These are phyloP conservation scores for Annulohypoxylon maeteangense DNA, from an alignment of 495 filamentous ascomycete genomes.

Conservation along the genomic window DNA sequence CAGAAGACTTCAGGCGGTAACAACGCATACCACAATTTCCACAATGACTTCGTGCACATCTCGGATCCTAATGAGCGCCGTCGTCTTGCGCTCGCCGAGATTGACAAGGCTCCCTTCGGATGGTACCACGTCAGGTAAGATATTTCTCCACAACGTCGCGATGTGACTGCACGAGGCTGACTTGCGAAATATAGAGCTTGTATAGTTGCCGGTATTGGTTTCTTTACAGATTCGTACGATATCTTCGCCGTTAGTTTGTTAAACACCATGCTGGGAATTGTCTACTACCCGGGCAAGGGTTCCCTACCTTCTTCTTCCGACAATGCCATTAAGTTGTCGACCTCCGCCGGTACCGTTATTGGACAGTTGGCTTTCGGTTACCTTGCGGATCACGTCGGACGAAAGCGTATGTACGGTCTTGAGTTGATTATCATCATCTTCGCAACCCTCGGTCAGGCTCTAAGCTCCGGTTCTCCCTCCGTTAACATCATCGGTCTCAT, in stretches of 20 bases:
- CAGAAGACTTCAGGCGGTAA: slow-evolving; percentile 69
- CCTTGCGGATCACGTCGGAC: slow-evolving; percentile 81
- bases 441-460: slow-evolving; percentile 79
- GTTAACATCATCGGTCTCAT: slow-evolving; percentile 80
- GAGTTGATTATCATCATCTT: slow-evolving; percentile 91
- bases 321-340: slow-evolving; percentile 88
- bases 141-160: neutral
- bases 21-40: slow-evolving; percentile 74
- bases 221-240: slow-evolving; percentile 85
- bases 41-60: slow-evolving; percentile 71
- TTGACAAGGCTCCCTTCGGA: slow-evolving; percentile 82
- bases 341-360: slow-evolving; percentile 86
- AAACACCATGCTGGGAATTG: slow-evolving; percentile 76
- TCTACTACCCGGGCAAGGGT: slow-evolving; percentile 69
- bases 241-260: slow-evolving; percentile 78
- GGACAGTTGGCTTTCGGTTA: slow-evolving; percentile 86
- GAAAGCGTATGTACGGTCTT: slow-evolving; percentile 88
- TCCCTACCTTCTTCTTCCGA: slow-evolving; percentile 71
- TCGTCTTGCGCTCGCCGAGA: slow-evolving; percentile 77
- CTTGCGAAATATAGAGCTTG: slow-evolving; percentile 62
- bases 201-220: slow-evolving; percentile 83
- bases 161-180: slow-evolving; percentile 13
- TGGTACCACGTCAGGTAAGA: slow-evolving; percentile 71
- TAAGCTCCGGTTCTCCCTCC: slow-evolving; percentile 72
- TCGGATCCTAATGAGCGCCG: slow-evolving; percentile 78